Base-by-base conservation (phyloP, 257 asterid genomes). In the Salvia hispanica region DNA sequence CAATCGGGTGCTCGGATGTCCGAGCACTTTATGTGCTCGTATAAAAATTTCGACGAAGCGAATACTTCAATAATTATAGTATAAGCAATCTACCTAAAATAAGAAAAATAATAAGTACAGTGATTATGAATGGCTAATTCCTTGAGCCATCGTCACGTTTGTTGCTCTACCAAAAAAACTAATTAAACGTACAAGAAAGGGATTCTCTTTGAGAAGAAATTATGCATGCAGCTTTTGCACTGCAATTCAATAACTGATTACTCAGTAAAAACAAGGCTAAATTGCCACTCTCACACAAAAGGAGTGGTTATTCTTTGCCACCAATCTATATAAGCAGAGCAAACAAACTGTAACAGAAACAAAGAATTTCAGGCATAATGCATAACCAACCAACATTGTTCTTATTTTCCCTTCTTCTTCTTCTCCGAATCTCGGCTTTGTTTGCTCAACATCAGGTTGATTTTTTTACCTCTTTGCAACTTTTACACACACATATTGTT, bases 381-480 rank as follows among this genome's bases (percentile, higher is more conserved):
- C 58, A 54, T 48, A 48, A 47, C 12, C 16, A 25, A 11, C 58
- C 47, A 3, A 6, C 10, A 12, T 13, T 14, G 33, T 33, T 46
- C 45, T 21, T 57, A 40, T 36, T 62, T 44, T 21, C 31, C 69
- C 16, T 61, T 1, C 21, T 44, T 53, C 39, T 67, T 40, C 46
- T 67, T 40, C 39, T 67, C 54, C 16, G 12, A 5, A 18, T 52
- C 58, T 15, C 58, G 33, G 50, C 69, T 13, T 42, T 25, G 12
- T 46, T 39, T 39, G 68, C 67, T 14, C 47, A 65, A 9, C 72
- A 5, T 1, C 66, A 71, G 69, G 75, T 64, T 44, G 31, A 25
- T 44, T 25, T 25, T 44, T 25, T 25, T 18, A 2, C 31, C 31
- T 21, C 39, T 4, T 34, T 34, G 6, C 39, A 4, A 43, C 47